phyloP scores from a whole-genome alignment of 768 basidiomycete species.

The Mycena crocata region DNA sequence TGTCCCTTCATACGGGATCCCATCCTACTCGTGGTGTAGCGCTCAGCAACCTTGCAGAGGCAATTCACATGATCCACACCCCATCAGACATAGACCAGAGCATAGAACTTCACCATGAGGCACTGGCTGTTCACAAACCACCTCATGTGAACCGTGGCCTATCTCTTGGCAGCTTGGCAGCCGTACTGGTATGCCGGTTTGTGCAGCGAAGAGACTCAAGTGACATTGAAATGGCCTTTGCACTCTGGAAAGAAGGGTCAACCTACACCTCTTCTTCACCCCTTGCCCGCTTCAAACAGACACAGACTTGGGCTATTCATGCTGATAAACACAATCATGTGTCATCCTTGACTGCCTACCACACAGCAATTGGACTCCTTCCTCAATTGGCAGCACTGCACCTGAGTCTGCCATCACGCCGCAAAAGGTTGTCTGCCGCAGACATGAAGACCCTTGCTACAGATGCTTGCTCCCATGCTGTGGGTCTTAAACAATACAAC shows the following conservation, averaged over 20 bases:
- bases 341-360: neutral
- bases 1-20: neutral
- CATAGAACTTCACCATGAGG: neutral
- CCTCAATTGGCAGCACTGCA: neutral
- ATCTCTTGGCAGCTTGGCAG: neutral
- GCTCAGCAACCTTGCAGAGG: neutral
- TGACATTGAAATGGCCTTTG: neutral
- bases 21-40: neutral
- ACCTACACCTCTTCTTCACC: neutral
- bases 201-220: neutral
- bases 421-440: neutral
- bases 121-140: neutral
- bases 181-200: neutral
- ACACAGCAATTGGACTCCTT: neutral
- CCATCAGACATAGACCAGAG: neutral
- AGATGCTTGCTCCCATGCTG: neutral
- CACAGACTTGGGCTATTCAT: neutral
- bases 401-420: neutral
- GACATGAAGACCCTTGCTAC: neutral
- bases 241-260: neutral
- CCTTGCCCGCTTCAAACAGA: neutral
- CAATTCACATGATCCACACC: neutral
- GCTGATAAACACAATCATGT: neutral
- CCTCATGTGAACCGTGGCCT: neutral
- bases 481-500: neutral